Conservation (phyloP, 768 basidiomycete genomes). For the Rhizopogon vesiculosus region DNA sequence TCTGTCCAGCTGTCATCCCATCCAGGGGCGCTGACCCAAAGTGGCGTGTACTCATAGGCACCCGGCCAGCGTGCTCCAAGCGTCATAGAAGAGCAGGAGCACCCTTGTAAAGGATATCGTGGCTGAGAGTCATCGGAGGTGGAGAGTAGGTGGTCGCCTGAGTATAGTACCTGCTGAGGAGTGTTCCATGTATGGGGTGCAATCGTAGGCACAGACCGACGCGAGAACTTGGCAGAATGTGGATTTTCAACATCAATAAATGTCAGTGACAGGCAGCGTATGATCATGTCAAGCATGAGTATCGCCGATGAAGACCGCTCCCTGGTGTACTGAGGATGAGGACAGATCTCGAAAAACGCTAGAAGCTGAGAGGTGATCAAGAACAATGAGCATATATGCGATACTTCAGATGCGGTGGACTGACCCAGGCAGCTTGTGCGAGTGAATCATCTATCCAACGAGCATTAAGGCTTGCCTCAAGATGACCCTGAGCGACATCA, state of each 20-base stretch:
- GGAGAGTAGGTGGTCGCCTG: neutral
- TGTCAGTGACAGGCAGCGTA: slow-evolving; percentile 57
- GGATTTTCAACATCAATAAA: slow-evolving; percentile 56
- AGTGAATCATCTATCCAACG: slow-evolving; percentile 72
- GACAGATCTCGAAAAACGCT: slow-evolving; percentile 67
- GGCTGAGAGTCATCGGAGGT: neutral
- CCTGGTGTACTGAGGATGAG: slow-evolving; percentile 56
- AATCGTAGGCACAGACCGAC: slow-evolving; percentile 47
- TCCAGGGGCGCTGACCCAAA: slow-evolving; percentile 61
- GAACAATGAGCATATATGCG: slow-evolving; percentile 1
- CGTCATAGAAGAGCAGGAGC: slow-evolving; percentile 46
- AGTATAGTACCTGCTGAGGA: slow-evolving; percentile 3
- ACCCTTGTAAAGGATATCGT: slow-evolving; percentile 26
- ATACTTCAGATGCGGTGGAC: slow-evolving; percentile 10
- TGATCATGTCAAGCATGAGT: slow-evolving; percentile 61
- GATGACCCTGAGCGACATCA: slow-evolving; percentile 62
- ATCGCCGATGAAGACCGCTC: slow-evolving; percentile 53
- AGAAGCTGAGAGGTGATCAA: slow-evolving; percentile 42
- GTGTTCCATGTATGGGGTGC: slow-evolving; percentile 6
- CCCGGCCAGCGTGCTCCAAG: slow-evolving; percentile 47
- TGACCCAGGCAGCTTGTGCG: slow-evolving; percentile 73
- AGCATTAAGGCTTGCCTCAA: slow-evolving; percentile 68
- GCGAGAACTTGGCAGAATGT: slow-evolving; percentile 42
- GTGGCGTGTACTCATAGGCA: slow-evolving; percentile 48
- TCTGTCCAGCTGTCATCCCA: slow-evolving; percentile 60